Evolutionary conservation across 2,329 filamentous ascomycete species (phyloP).

Genomic region (Claviceps arundinis): DNA sequence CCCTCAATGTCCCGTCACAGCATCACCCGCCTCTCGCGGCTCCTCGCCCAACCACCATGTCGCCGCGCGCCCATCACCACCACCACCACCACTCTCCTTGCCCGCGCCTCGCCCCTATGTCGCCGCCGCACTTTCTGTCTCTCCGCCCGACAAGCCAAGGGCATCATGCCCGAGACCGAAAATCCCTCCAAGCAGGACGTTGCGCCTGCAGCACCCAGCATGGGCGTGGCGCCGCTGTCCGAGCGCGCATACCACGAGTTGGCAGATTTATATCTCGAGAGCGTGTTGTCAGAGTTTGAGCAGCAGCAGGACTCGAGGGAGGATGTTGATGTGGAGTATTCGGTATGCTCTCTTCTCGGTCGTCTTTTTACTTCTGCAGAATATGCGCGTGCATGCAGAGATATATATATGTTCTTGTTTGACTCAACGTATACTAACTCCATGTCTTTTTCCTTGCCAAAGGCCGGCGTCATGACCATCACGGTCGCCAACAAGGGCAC

Average conservation of each 20-base stretch:
- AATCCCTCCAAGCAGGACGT: slow-evolving; percentile 36
- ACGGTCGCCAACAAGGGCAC: slow-evolving; percentile 56
- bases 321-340: slow-evolving; percentile 79
- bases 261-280: slow-evolving; percentile 60
- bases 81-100: background rate
- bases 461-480: slow-evolving; percentile 81
- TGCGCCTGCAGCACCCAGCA: slow-evolving; percentile 23
- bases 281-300: slow-evolving; percentile 49
- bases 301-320: slow-evolving; percentile 57
- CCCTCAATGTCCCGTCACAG: slow-evolving; percentile 19
- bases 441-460: no score
- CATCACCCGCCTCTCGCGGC: slow-evolving; percentile 24
- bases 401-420: slow-evolving; percentile 1
- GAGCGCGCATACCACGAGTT: slow-evolving; percentile 63
- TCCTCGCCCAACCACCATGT: slow-evolving; percentile 21
- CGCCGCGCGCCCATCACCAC: slow-evolving; percentile 10
- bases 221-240: slow-evolving; percentile 48
- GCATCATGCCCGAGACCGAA: slow-evolving; percentile 46
- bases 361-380: no score
- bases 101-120: slow-evolving; percentile 2
- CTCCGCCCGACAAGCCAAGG: slow-evolving; percentile 22
- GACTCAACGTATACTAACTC: no score
- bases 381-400: background rate
- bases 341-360: slow-evolving; percentile 41
- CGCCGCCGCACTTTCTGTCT: slow-evolving; percentile 17